Percentiles rank a stretch among this genome's conserved stretches.
Evolutionary conservation across 2,329 filamentous ascomycete genomes (phyloP).

Genomic region (Cryphonectria japonica): DNA sequence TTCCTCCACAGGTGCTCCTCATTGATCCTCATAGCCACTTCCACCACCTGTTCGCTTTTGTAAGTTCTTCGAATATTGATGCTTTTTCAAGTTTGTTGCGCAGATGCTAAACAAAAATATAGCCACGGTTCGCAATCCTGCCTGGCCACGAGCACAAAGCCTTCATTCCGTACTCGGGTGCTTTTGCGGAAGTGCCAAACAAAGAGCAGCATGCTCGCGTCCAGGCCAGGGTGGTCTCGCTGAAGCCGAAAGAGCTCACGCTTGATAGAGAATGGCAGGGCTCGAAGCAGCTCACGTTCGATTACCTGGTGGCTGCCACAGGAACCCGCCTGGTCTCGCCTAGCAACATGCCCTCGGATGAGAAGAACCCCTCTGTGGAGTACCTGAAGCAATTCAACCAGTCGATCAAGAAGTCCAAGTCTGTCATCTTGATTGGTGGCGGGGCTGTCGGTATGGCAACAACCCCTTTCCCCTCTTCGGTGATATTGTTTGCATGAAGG

Average conservation of each 20-base stretch:
- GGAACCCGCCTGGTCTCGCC: conserved; percentile 44
- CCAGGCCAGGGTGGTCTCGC: conserved; percentile 40
- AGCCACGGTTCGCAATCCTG: conserved; percentile 50
- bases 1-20: conserved; percentile 41
- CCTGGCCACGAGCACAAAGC: conserved; percentile 49
- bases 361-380: conserved; percentile 39
- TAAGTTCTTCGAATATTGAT: conserved; percentile 26
- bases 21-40: conserved; percentile 56
- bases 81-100: not conserved
- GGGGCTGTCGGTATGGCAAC: conserved; percentile 47
- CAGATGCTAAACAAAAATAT: not conserved
- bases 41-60: conserved; percentile 52
- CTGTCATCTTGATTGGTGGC: conserved; percentile 46
- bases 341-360: conserved; percentile 40
- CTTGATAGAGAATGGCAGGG: conserved; percentile 42
- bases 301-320: conserved; percentile 50
- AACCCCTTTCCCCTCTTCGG: not conserved
- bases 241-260: conserved; percentile 38
- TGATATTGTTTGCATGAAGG: not conserved
- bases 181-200: conserved; percentile 38
- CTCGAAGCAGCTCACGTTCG: conserved; percentile 42
- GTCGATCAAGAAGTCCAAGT: conserved; percentile 36
- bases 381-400: conserved; percentile 42
- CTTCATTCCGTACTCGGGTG: conserved; percentile 50
- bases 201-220: conserved; percentile 40